Evolutionary conservation across 73 alveolate species (phyloP).

Genomic region (Durusdinium trenchii): DNA sequence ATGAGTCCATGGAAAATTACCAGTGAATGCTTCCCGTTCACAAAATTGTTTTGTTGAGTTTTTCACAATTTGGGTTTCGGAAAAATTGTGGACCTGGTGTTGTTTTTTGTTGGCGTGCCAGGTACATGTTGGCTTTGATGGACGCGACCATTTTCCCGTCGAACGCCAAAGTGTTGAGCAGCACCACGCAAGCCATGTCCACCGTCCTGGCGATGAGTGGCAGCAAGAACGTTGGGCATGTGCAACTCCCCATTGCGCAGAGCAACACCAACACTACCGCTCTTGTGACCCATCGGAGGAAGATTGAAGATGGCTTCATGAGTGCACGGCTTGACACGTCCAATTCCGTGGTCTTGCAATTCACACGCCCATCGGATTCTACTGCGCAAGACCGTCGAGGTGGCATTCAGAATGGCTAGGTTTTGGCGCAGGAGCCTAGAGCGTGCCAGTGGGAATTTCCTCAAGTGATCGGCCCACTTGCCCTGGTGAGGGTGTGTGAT

Average conservation of each 20-base stretch:
- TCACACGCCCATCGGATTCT: neutral
- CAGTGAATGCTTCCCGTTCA: too few relatives aligned
- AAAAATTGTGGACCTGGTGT: too few relatives aligned
- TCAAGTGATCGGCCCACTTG: neutral
- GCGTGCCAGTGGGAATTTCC: neutral
- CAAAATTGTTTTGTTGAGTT: too few relatives aligned
- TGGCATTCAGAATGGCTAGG: neutral
- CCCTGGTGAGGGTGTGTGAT: neutral
- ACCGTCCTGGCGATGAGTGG: neutral
- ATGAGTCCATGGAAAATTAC: too few relatives aligned
- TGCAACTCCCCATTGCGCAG: neutral
- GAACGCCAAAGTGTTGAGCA: neutral
- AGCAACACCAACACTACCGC: neutral
- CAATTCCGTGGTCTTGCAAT: neutral
- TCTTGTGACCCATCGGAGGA: neutral
- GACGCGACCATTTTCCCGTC: neutral
- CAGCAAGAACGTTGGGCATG: neutral
- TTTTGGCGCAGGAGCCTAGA: neutral
- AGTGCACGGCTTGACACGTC: neutral
- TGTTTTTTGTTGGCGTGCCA: too few relatives aligned
- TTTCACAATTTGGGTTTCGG: too few relatives aligned
- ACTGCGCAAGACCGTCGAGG: conserved; percentile 14
- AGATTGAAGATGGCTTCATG: neutral
- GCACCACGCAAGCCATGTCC: neutral
- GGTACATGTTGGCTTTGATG: neutral